These are phyloP conservation scores for Lepidium didymum DNA, from an alignment of 345 rosid genomes.

Conservation along the genomic window DNA sequence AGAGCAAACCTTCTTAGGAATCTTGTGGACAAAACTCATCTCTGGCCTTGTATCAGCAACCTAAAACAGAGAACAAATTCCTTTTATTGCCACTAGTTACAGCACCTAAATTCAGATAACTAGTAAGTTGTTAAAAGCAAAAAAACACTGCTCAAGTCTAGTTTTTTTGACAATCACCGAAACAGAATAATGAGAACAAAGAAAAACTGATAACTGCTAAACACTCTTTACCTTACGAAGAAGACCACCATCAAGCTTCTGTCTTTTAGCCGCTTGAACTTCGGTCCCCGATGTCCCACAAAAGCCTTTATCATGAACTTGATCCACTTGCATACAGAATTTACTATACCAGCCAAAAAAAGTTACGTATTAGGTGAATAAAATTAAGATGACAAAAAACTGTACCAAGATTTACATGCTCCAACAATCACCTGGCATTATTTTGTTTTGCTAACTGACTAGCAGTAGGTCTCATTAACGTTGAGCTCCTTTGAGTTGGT, in stretches of 20 bases:
- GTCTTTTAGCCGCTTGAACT: slow-evolving; percentile 90
- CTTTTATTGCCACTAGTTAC: background rate
- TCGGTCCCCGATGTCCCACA: slow-evolving; percentile 53
- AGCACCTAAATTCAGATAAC: background rate
- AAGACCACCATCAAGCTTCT: slow-evolving; percentile 89
- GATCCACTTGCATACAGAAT: slow-evolving; percentile 31
- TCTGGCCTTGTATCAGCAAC: slow-evolving; percentile 58
- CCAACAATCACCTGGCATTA: slow-evolving; percentile 46
- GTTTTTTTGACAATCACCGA: background rate
- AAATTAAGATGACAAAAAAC: background rate
- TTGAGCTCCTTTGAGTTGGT: slow-evolving; percentile 59
- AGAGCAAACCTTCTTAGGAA: slow-evolving; percentile 59
- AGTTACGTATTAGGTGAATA: background rate
- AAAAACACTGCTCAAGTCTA: background rate
- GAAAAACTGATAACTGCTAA: background rate
- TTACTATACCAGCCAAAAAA: slow-evolving; percentile 18
- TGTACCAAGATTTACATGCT: background rate
- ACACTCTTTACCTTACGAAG: slow-evolving; percentile 50
- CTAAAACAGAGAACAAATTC: slow-evolving; percentile 31
- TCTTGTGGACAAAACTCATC: slow-evolving; percentile 67
- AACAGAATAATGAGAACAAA: background rate
- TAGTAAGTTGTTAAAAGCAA: background rate
- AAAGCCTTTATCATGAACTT: slow-evolving; percentile 37
- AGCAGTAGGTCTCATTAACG: slow-evolving; percentile 93
- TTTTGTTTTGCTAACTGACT: slow-evolving; percentile 85